Percentiles rank a stretch among this genome's conserved stretches.
Evolutionary conservation across 805 yeast species (phyloP).

Genomic region (Monosporozyma siamensis): DNA sequence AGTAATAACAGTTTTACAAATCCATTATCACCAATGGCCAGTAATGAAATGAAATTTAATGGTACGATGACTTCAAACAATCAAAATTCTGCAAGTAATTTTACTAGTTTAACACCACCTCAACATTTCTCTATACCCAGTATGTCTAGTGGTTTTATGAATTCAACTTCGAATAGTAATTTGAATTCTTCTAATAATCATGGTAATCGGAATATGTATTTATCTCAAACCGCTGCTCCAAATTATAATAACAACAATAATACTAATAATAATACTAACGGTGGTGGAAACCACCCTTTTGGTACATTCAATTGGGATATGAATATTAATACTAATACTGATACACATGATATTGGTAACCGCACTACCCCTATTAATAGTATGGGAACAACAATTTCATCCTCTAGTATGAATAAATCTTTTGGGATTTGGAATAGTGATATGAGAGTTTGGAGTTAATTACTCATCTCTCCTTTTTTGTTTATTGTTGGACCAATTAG

Average conservation of each 20-base stretch:
- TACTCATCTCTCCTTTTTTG: too few species aligned
- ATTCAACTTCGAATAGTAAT: background rate
- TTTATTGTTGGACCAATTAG: too few species aligned
- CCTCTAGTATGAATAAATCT: slow-evolving; percentile 3
- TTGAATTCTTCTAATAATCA: background rate
- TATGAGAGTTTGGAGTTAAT: slow-evolving; percentile 33
- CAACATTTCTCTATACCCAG: background rate
- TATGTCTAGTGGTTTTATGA: background rate
- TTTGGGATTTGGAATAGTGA: slow-evolving; percentile 17
- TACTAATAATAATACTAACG: too few species aligned
- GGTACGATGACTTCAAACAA: background rate
- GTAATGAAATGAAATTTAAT: background rate
- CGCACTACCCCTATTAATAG: slow-evolving; percentile 4
- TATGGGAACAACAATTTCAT: slow-evolving; percentile 1
- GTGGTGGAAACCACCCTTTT: background rate
- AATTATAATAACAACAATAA: background rate
- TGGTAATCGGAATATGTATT: background rate
- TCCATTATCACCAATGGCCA: background rate
- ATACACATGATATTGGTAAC: background rate
- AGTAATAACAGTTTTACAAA: background rate
- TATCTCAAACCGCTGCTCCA: background rate
- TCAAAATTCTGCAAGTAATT: background rate
- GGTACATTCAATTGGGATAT: background rate
- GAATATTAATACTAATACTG: background rate
- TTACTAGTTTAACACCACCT: background rate